Evolutionary conservation across 2,329 filamentous ascomycete species (phyloP).

Genomic region (Botrytis fabae): DNA sequence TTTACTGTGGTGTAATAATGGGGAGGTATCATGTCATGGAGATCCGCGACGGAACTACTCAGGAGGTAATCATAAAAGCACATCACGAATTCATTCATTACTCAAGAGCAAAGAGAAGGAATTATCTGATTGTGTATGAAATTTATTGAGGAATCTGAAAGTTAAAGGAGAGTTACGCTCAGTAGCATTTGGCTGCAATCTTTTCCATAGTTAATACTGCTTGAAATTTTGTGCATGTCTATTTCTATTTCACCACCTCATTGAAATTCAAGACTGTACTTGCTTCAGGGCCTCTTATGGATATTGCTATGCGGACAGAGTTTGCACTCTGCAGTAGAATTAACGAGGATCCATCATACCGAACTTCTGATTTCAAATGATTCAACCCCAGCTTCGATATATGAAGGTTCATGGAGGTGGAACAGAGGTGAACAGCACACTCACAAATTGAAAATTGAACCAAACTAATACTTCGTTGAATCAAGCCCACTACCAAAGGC

Average conservation of each 20-base stretch:
- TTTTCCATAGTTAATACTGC: background rate
- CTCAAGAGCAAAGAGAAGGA: background rate
- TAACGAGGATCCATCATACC: fast-evolving
- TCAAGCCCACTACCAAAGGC: background rate
- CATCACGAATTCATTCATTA: background rate
- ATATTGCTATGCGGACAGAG: background rate
- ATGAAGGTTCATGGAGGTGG: fast-evolving
- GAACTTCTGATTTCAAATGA: too few species aligned
- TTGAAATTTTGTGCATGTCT: too few species aligned
- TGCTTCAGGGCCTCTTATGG: too few species aligned
- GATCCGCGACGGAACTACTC: too few species aligned
- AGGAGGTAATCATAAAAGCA: too few species aligned
- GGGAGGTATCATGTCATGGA: too few species aligned
- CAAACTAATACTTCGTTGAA: background rate
- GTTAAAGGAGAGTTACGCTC: background rate
- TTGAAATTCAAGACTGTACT: fast-evolving
- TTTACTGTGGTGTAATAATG: too few species aligned
- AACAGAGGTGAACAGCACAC: background rate
- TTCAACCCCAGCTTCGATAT: background rate
- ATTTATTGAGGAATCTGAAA: background rate
- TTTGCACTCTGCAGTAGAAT: too few species aligned
- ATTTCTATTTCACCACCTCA: too few species aligned
- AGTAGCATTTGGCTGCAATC: too few species aligned
- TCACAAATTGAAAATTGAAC: fast-evolving
- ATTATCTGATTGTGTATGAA: too few species aligned